phyloP scores from a whole-genome alignment of 352 stramenopile genomes.

The Phytophthora capsici region DNA sequence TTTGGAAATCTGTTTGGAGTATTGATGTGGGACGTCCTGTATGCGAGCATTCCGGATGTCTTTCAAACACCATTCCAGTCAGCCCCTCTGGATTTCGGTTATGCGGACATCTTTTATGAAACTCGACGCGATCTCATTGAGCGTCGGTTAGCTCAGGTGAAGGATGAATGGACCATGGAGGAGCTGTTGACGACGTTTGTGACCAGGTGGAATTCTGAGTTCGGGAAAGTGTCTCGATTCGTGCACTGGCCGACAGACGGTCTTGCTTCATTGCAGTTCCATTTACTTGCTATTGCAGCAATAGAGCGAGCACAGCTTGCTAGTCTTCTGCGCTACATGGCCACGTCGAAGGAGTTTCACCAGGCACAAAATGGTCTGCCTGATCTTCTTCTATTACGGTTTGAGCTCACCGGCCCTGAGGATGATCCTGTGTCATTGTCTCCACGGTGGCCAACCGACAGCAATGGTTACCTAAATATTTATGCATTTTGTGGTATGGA shows the following conservation, averaged over 20 bases:
- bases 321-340: slow-evolving; percentile 67
- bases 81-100: slow-evolving; percentile 75
- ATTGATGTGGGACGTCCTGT: slow-evolving; percentile 91
- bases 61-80: slow-evolving; percentile 90
- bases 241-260: slow-evolving; percentile 56
- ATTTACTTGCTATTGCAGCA: slow-evolving; percentile 58
- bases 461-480: slow-evolving; percentile 51
- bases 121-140: slow-evolving; percentile 55
- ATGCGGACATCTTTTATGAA: slow-evolving; percentile 59
- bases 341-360: slow-evolving; percentile 72
- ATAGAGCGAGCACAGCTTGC: slow-evolving; percentile 51
- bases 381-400: slow-evolving; percentile 65
- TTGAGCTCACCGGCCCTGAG: slow-evolving; percentile 9
- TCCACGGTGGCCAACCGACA: slow-evolving; percentile 30
- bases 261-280: slow-evolving; percentile 47
- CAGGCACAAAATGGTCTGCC: slow-evolving; percentile 76
- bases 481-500: slow-evolving; percentile 63
- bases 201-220: slow-evolving; percentile 46
- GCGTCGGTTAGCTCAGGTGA: slow-evolving; percentile 45
- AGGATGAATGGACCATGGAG: slow-evolving; percentile 43
- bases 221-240: slow-evolving; percentile 69
- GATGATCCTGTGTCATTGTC: slow-evolving; percentile 9
- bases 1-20: slow-evolving; percentile 83
- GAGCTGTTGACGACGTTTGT: slow-evolving; percentile 52
- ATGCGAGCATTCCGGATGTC: slow-evolving; percentile 76